Percentiles rank a stretch among this genome's conserved stretches.
phyloP scores from a whole-genome alignment of 2,329 filamentous ascomycete genomes.

The Raffaelea albimanens region DNA sequence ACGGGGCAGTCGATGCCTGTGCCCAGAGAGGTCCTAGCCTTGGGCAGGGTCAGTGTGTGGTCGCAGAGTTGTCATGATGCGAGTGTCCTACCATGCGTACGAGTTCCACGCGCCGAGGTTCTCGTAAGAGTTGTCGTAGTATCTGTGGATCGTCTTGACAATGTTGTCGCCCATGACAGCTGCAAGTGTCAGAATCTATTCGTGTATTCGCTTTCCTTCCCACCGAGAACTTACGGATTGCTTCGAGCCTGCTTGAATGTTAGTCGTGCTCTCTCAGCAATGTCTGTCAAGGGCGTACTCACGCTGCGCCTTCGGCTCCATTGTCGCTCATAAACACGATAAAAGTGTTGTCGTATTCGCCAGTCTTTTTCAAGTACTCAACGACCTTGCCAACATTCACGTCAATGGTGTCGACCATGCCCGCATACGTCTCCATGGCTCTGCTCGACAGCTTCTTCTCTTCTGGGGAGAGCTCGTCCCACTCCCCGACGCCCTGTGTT shows the following conservation, averaged over 20 bases:
- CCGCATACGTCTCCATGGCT: constrained; percentile 54
- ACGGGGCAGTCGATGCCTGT: constrained; percentile 19
- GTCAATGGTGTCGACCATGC: constrained; percentile 55
- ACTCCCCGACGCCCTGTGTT: constrained; percentile 17
- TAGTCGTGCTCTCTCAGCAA: background rate
- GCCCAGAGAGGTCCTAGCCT: constrained; percentile 40
- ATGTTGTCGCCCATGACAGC: constrained; percentile 23
- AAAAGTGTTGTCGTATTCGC: constrained; percentile 50
- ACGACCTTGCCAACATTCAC: constrained; percentile 49
- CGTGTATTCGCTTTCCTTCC: background rate
- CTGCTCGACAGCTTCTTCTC: constrained; percentile 36
- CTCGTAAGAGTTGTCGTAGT: constrained; percentile 46
- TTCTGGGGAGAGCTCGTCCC: constrained; percentile 35
- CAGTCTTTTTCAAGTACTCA: constrained; percentile 42
- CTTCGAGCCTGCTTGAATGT: background rate
- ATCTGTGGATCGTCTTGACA: constrained; percentile 28
- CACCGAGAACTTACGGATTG: background rate
- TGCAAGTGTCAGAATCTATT: no score
- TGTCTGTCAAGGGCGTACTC: background rate
- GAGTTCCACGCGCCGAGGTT: constrained; percentile 43
- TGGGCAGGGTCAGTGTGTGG: background rate
- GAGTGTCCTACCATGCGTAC: constrained; percentile 46
- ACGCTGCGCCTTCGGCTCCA: constrained; percentile 13
- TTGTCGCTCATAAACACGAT: constrained; percentile 9
- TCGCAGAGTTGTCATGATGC: background rate